Percentiles rank a stretch among this genome's conserved stretches.
phyloP scores from a whole-genome alignment of 306 rosid genomes.

The Gastrolobium bilobum region DNA sequence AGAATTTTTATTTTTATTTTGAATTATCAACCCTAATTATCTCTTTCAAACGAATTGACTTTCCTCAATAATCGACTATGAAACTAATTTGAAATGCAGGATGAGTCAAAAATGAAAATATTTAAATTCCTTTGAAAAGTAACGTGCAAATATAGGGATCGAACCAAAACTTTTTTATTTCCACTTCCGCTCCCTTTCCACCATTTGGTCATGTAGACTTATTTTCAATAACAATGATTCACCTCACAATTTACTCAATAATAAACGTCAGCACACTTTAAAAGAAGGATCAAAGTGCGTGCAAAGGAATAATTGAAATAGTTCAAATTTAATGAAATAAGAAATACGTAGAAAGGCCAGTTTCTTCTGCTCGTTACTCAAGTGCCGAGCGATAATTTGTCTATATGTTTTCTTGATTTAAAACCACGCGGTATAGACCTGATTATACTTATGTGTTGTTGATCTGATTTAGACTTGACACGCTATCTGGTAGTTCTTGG shows the following conservation, averaged over 20 bases:
- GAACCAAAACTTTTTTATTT: no score
- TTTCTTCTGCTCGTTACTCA: neutral
- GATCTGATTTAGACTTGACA: slow-evolving; percentile 47
- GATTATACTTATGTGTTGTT: slow-evolving; percentile 20
- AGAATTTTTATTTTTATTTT: no score
- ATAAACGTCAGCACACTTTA: neutral
- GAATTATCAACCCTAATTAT: no score
- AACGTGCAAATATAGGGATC: no score
- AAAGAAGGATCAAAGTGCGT: neutral
- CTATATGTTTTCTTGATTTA: slow-evolving; percentile 13
- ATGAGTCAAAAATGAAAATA: no score
- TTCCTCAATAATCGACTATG: no score
- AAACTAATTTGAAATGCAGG: no score
- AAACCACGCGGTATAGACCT: neutral
- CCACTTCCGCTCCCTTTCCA: no score
- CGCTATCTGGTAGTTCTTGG: slow-evolving; percentile 69
- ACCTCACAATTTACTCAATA: neutral
- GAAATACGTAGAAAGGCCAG: neutral
- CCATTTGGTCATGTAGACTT: neutral
- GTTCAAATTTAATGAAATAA: slow-evolving; percentile 9
- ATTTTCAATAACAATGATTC: slow-evolving; percentile 12
- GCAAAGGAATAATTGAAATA: neutral
- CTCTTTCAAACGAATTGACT: no score
- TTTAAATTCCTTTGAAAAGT: no score
- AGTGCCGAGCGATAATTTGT: neutral